Percentiles rank a stretch among this genome's conserved stretches.
Evolutionary conservation across 2,329 filamentous ascomycete species (phyloP).

Genomic region (Aspergillus sp.): DNA sequence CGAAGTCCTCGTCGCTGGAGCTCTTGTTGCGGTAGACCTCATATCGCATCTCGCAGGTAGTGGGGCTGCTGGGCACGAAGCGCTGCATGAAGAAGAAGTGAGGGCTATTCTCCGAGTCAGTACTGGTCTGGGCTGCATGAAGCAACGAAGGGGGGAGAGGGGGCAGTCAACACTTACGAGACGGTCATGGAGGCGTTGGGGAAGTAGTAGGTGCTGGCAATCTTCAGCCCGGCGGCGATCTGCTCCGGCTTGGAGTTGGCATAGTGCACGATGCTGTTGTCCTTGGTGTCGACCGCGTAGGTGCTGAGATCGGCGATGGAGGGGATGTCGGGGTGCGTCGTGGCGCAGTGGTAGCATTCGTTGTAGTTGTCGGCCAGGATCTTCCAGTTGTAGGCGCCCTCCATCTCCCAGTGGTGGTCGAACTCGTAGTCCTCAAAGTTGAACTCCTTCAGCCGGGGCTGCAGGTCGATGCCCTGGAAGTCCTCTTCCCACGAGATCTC

Average conservation of each 20-base stretch:
- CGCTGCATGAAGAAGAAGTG: constrained; percentile 64
- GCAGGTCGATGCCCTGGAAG: constrained; percentile 50
- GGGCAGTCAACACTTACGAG: constrained; percentile 23
- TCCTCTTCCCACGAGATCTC: constrained; percentile 55
- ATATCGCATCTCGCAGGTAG: constrained; percentile 57
- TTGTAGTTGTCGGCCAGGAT: constrained; percentile 64
- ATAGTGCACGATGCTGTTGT: constrained; percentile 52
- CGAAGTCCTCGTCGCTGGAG: constrained; percentile 58
- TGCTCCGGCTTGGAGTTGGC: constrained; percentile 48
- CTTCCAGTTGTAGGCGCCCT: constrained; percentile 62
- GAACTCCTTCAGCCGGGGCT: constrained; percentile 47
- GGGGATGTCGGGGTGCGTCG: constrained; percentile 23
- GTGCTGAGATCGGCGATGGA: constrained; percentile 54
- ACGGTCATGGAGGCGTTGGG: constrained; percentile 36
- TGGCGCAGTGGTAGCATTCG: constrained; percentile 35
- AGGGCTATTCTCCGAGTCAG: constrained; percentile 35
- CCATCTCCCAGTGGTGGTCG: constrained; percentile 59
- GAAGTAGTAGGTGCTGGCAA: constrained; percentile 36
- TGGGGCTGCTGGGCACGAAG: constrained; percentile 57
- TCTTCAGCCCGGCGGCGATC: constrained; percentile 44
- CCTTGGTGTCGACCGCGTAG: constrained; percentile 52
- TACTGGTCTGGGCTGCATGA: neutral
- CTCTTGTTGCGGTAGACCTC: constrained; percentile 64
- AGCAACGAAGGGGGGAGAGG: neutral
- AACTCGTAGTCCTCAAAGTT: constrained; percentile 57